These are phyloP conservation scores for Cryomyces minteri DNA, from an alignment of 495 filamentous ascomycete species.

Conservation along the genomic window DNA sequence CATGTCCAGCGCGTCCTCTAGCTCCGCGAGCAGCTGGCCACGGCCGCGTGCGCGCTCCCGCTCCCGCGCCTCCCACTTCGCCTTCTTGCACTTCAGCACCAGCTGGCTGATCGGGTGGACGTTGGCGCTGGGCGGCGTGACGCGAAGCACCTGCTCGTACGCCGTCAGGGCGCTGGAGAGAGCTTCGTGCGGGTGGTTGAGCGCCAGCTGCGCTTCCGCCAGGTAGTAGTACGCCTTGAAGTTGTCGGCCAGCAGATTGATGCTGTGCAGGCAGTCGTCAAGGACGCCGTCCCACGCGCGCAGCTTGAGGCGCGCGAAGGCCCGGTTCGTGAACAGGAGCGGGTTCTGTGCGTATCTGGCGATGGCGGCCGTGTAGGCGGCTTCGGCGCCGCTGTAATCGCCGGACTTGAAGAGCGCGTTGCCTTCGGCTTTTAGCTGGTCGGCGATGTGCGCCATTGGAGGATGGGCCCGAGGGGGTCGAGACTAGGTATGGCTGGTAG, in stretches of 20 bases:
- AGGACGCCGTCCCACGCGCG: slow-evolving; percentile 54
- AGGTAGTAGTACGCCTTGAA: slow-evolving; percentile 68
- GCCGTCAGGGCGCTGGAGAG: slow-evolving; percentile 51
- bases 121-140: slow-evolving; percentile 12
- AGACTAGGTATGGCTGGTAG: too few species aligned
- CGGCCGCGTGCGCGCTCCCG: slow-evolving; percentile 20
- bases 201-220: slow-evolving; percentile 61
- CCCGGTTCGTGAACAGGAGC: slow-evolving; percentile 69
- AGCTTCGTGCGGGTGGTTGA: slow-evolving; percentile 59
- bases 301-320: slow-evolving; percentile 65
- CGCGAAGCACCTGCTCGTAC: slow-evolving; percentile 48
- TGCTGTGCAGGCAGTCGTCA: slow-evolving; percentile 55
- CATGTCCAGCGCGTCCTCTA: slow-evolving; percentile 28
- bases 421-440: slow-evolving; percentile 21
- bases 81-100: slow-evolving; percentile 67
- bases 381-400: slow-evolving; percentile 59
- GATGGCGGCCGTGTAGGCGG: slow-evolving; percentile 67
- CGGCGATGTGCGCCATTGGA: slow-evolving; percentile 13
- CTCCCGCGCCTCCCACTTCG: slow-evolving; percentile 37
- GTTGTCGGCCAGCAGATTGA: slow-evolving; percentile 43
- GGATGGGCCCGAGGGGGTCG: too few species aligned
- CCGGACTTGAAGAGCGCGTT: slow-evolving; percentile 25
- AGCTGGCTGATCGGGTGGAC: slow-evolving; percentile 24
- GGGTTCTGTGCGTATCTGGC: slow-evolving; percentile 41
- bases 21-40: slow-evolving; percentile 34